A percentile compares a stretch with the other conserved stretches of the same genome.
Evolutionary conservation across 257 asterid genomes (phyloP).

Genomic region (Rhazya stricta): DNA sequence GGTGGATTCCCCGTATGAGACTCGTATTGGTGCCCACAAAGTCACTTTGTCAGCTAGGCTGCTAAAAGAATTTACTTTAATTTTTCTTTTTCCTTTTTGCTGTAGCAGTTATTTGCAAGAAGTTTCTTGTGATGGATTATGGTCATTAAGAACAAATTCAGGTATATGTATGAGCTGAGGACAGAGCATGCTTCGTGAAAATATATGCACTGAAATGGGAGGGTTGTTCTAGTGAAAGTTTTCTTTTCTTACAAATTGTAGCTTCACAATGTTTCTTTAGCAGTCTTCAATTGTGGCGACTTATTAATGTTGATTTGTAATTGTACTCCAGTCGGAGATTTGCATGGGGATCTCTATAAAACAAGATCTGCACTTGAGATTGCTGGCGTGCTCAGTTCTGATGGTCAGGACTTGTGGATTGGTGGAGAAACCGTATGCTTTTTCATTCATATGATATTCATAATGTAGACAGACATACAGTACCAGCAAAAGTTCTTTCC

Average conservation of each 20-base stretch:
- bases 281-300: neutral
- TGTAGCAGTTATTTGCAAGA: neutral
- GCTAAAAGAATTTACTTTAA: neutral
- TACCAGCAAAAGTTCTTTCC: neutral
- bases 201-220: neutral
- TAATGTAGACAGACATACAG: neutral
- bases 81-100: neutral
- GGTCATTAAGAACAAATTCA: neutral
- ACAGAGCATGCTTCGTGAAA: neutral
- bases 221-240: neutral
- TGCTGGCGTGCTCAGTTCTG: conserved; percentile 82
- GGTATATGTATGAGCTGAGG: neutral
- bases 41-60: neutral
- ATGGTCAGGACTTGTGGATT: conserved; percentile 69
- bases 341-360: conserved; percentile 92
- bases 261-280: neutral
- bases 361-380: conserved; percentile 88
- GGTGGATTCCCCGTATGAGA: neutral
- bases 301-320: neutral
- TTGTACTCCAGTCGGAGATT: conserved; percentile 66
- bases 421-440: conserved; percentile 85
- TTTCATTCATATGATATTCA: neutral
- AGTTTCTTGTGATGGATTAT: neutral
- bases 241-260: neutral
- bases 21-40: neutral